Evolutionary conservation across 2,329 filamentous ascomycete genomes (phyloP), one percentile per base, ranked within the genome.

Genomic region (Hirsutella minnesotensis): DNA sequence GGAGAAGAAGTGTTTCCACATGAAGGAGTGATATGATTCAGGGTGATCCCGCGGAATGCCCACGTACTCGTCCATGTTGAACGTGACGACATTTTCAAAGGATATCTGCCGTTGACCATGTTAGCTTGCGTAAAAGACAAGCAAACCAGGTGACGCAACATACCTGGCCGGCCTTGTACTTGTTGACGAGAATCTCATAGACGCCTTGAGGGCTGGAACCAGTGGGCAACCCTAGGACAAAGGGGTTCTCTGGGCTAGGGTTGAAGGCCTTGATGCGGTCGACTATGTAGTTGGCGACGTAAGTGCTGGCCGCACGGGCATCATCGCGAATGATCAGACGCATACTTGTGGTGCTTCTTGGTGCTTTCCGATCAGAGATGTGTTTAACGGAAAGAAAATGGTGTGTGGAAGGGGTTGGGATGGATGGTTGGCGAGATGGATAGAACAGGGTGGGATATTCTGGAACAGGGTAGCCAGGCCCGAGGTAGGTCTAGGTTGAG

Each of bases 51-150:
- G 79, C 29, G 86, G 81, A 48, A 94, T 75, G 44, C 83, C 84
- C 51, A 92, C 84, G 56, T 94, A 94, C 66, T 94, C 86, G 64
- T 94, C 86, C 86, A 92, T 92, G 64, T 92, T 92, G 72, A 94
- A 94, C 21, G 86, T 94, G 57, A 92, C 76, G 55, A 94, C 85
- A 81, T 94, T 77, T 56, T 82, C 80, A 60, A 94, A 94, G 1
- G 86, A 90, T 55, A 94, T 80, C 57, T 86, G 15, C 4, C 5
- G 24, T 12, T 5, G 13, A 40, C 9, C 43, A 13, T 18, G 58
- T 36, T 18, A 27, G 30, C 38, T 9, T 9, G 20, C 9, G 18
- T 19, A 3, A 24, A 8, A 5, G 2, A 8, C 21, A 29, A 8
- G 10, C 40, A 18, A 18, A 22, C 15, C 18, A 15, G 31, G 38